Conservation (phyloP, 2,329 filamentous ascomycete species). For the Lachnellula arida region DNA sequence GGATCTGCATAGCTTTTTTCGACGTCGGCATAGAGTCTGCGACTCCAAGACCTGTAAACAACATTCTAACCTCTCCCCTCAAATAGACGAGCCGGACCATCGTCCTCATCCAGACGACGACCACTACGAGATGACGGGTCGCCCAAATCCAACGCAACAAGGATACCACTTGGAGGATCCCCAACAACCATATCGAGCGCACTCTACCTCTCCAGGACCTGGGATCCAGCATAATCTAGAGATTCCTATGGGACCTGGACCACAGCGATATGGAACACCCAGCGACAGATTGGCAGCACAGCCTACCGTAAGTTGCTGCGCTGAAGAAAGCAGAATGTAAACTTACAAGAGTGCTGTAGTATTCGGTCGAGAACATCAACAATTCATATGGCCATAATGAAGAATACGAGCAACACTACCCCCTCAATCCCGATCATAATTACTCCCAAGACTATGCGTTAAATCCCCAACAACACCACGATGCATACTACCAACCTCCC, state of each 20-base stretch:
- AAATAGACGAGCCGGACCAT: slow-evolving; percentile 26
- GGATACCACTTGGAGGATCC: slow-evolving; percentile 81
- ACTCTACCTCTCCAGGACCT: slow-evolving; percentile 19
- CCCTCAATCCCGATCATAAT: slow-evolving; percentile 42
- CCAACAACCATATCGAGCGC: slow-evolving; percentile 26
- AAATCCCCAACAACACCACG: slow-evolving; percentile 80
- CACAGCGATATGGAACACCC: slow-evolving; percentile 44
- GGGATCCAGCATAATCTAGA: slow-evolving; percentile 50
- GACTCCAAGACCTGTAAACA: slow-evolving; percentile 5
- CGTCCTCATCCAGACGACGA: slow-evolving; percentile 48
- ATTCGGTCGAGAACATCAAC: slow-evolving; percentile 65
- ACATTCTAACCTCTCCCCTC: slow-evolving; percentile 21
- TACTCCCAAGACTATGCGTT: slow-evolving; percentile 66
- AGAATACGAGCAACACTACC: slow-evolving; percentile 50
- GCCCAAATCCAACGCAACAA: slow-evolving; percentile 60
- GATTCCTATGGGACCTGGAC: slow-evolving; percentile 60
- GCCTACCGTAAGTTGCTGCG: slow-evolving; percentile 65
- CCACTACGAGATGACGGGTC: slow-evolving; percentile 58
- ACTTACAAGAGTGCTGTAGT: slow-evolving; percentile 39
- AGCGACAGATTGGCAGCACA: slow-evolving; percentile 78
- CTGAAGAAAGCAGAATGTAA: neutral
- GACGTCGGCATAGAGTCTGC: slow-evolving; percentile 11
- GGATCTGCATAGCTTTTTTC: slow-evolving; percentile 10
- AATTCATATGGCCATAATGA: slow-evolving; percentile 60
- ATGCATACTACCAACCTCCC: slow-evolving; percentile 78